Percentiles rank a stretch among this genome's conserved stretches.
Conservation (phyloP, 305 asterid genomes). For the Fraxinus xanthoxyloides region DNA sequence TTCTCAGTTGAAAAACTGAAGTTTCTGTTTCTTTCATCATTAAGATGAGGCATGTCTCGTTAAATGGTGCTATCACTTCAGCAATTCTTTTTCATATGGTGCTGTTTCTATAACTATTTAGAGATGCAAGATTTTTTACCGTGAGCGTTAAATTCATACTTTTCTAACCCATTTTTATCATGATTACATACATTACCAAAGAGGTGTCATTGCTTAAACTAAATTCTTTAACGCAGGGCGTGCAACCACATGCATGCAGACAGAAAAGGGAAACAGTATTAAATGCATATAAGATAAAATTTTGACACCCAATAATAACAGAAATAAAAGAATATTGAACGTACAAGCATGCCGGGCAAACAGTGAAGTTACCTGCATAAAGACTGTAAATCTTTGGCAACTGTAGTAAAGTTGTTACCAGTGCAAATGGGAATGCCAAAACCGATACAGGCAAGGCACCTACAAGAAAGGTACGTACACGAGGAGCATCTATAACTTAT, state of each 20-base stretch:
- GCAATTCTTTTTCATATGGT: not conserved
- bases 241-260: not conserved
- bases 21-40: not conserved
- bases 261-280: not conserved
- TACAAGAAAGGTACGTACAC: conserved; percentile 26
- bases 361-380: conserved; percentile 54
- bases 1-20: not conserved
- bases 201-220: not conserved
- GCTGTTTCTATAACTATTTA: not conserved
- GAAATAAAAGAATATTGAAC: not conserved
- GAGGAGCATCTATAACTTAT: conserved; percentile 17
- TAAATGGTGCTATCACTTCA: not conserved
- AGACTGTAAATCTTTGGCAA: conserved; percentile 78
- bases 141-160: not conserved
- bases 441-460: conserved; percentile 78
- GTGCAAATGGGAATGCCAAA: conserved; percentile 71
- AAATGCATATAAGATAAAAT: conserved; percentile 1
- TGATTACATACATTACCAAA: not conserved
- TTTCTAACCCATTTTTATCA: not conserved
- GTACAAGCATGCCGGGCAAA: not conserved
- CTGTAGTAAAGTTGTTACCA: conserved; percentile 54
- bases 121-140: not conserved
- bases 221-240: not conserved
- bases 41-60: not conserved
- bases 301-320: not conserved